Evolutionary conservation across 768 basidiomycete genomes (phyloP).

Genomic region (Leccinum longicurvipes): DNA sequence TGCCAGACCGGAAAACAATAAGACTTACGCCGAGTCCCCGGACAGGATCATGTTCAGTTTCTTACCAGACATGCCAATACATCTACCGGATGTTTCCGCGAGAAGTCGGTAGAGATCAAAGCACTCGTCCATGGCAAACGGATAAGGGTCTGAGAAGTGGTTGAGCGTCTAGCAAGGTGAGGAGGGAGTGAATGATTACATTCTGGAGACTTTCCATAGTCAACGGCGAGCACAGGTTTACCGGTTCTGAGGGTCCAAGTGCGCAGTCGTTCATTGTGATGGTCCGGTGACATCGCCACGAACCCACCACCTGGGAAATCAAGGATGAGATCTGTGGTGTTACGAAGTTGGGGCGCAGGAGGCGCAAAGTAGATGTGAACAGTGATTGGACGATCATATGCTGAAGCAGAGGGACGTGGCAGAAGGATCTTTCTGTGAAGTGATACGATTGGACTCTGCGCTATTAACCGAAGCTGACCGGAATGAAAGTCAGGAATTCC

Average conservation of each 20-base stretch:
- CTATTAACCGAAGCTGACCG: slow-evolving; percentile 57
- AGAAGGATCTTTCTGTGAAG: slow-evolving; percentile 76
- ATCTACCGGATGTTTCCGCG: slow-evolving; percentile 71
- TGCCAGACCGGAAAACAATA: not conserved
- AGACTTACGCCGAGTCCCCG: slow-evolving; percentile 95
- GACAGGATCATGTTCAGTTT: slow-evolving; percentile 74
- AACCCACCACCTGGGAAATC: slow-evolving; percentile 98
- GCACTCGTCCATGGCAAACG: slow-evolving; percentile 92
- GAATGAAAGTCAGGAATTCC: slow-evolving; percentile 9
- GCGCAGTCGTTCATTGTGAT: slow-evolving; percentile 91
- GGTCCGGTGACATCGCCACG: slow-evolving; percentile 92
- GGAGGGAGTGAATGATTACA: slow-evolving; percentile 46
- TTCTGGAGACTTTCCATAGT: slow-evolving; percentile 97
- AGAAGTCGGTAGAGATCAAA: slow-evolving; percentile 87
- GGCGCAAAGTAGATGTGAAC: slow-evolving; percentile 81
- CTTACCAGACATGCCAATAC: slow-evolving; percentile 87
- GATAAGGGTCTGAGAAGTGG: slow-evolving; percentile 77
- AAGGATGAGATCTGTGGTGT: slow-evolving; percentile 76
- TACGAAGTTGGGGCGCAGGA: slow-evolving; percentile 57
- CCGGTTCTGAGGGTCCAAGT: slow-evolving; percentile 80
- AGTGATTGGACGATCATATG: slow-evolving; percentile 78
- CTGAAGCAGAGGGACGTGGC: slow-evolving; percentile 72
- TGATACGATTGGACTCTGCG: slow-evolving; percentile 56
- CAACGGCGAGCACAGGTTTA: slow-evolving; percentile 78
- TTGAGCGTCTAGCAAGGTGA: slow-evolving; percentile 2